phyloP scores from a whole-genome alignment of 306 rosid genomes.

The Gynostemma pentaphyllum region DNA sequence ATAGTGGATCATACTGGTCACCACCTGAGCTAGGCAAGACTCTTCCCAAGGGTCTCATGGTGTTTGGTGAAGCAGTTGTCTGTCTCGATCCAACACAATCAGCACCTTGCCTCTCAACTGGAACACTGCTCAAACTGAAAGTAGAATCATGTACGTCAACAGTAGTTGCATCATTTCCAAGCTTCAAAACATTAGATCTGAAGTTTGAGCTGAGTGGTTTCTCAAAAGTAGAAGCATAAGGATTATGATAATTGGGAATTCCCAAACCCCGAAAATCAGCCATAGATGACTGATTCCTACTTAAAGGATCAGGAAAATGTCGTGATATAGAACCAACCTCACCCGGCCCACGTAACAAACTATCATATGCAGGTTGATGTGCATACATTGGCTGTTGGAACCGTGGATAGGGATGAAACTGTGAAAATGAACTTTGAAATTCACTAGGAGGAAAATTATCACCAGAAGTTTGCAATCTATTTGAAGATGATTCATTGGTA shows the following conservation, averaged over 20 bases:
- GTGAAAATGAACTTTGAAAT: constrained; percentile 35
- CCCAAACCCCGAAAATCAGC: constrained; percentile 47
- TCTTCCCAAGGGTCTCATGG: constrained; percentile 40
- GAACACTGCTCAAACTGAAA: constrained; percentile 19
- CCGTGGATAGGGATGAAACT: constrained; percentile 33
- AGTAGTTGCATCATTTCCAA: constrained; percentile 31
- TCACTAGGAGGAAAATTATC: constrained; percentile 37
- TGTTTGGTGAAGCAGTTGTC: constrained; percentile 40
- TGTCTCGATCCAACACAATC: constrained; percentile 44
- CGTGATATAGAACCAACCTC: constrained; percentile 34
- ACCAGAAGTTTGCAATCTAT: constrained; percentile 28
- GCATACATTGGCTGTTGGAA: constrained; percentile 34
- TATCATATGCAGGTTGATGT: constrained; percentile 39
- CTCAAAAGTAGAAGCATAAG: constrained; percentile 85
- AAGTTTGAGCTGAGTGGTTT: constrained; percentile 59
- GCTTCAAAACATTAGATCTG: constrained; percentile 39
- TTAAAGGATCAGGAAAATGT: constrained; percentile 33
- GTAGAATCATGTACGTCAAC: constrained; percentile 29
- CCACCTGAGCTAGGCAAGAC: constrained; percentile 35
- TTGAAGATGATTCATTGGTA: constrained; percentile 32
- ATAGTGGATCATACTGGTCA: constrained; percentile 84
- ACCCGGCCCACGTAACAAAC: constrained; percentile 33
- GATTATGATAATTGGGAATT: constrained; percentile 57
- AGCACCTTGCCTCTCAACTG: constrained; percentile 30
- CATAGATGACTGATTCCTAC: neutral